These are phyloP conservation scores for Penicillium diatomitis DNA, from an alignment of 495 filamentous ascomycete species.

Conservation along the genomic window DNA sequence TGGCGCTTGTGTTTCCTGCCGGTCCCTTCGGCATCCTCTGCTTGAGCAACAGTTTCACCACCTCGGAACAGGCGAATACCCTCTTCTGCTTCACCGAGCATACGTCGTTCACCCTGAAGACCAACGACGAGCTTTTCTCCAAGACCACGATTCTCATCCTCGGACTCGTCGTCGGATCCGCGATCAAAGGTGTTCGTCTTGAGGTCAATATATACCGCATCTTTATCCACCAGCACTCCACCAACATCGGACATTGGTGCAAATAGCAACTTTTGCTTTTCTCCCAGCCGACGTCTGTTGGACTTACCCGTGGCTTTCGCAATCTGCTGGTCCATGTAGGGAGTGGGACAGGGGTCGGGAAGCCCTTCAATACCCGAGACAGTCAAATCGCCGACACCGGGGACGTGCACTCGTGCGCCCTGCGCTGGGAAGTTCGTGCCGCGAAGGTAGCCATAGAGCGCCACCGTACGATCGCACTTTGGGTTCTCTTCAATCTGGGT, in stretches of 20 bases:
- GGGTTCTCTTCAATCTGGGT: slow-evolving; percentile 77
- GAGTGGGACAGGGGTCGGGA: slow-evolving; percentile 93
- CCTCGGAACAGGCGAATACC: slow-evolving; percentile 76
- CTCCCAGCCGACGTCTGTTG: slow-evolving; percentile 66
- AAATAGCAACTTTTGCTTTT: slow-evolving; percentile 92
- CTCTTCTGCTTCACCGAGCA: slow-evolving; percentile 73
- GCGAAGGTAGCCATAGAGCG: slow-evolving; percentile 85
- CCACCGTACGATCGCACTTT: slow-evolving; percentile 83
- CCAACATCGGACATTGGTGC: slow-evolving; percentile 97
- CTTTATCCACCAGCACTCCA: slow-evolving; percentile 75
- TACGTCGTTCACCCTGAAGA: slow-evolving; percentile 69
- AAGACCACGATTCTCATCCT: slow-evolving; percentile 63
- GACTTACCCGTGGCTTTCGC: slow-evolving; percentile 75
- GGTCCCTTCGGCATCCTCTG: slow-evolving; percentile 48
- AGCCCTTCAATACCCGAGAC: slow-evolving; percentile 76
- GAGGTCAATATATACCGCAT: slow-evolving; percentile 71
- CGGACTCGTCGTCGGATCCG: slow-evolving; percentile 43
- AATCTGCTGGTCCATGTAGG: slow-evolving; percentile 74
- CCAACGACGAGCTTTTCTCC: slow-evolving; percentile 90
- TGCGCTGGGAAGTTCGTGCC: slow-evolving; percentile 92
- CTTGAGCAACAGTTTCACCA: slow-evolving; percentile 57
- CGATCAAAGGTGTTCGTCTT: slow-evolving; percentile 71
- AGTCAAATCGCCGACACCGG: slow-evolving; percentile 86
- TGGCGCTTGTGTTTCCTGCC: slow-evolving; percentile 65
- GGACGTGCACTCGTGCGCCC: slow-evolving; percentile 82